Evolutionary conservation across 768 basidiomycete genomes (phyloP).

Genomic region (Leccinum broughii): DNA sequence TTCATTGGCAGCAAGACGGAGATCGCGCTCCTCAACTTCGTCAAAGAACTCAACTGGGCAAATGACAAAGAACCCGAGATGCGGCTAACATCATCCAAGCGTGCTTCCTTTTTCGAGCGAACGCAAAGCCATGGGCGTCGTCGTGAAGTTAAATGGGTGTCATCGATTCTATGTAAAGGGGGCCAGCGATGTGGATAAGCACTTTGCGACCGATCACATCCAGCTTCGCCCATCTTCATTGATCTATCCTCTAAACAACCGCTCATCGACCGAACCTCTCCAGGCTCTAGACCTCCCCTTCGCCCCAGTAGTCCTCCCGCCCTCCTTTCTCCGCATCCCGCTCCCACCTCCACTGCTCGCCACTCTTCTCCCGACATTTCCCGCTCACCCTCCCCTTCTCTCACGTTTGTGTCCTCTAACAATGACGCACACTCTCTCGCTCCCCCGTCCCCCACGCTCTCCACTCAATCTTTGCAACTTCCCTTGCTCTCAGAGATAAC

Average conservation of each 20-base stretch:
- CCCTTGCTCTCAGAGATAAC: slow-evolving; percentile 66
- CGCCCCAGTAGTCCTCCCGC: slow-evolving; percentile 6
- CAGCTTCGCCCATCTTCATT: no score
- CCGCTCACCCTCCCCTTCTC: slow-evolving; percentile 33
- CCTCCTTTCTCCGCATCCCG: slow-evolving; percentile 9
- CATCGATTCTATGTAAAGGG: no score
- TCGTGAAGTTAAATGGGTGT: no score
- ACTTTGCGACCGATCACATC: no score
- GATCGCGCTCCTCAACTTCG: no score
- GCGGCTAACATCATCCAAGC: no score
- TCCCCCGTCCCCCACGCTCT: slow-evolving; percentile 67
- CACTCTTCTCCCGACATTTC: slow-evolving; percentile 33
- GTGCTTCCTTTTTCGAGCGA: no score
- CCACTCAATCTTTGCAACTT: slow-evolving; percentile 56
- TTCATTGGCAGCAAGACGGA: no score
- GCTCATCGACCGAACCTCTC: slow-evolving; percentile 9
- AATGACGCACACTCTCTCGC: slow-evolving; percentile 40
- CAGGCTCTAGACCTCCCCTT: background rate
- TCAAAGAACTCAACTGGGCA: no score
- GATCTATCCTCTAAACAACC: slow-evolving; percentile 35
- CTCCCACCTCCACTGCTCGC: background rate
- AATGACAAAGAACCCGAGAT: no score
- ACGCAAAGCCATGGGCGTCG: no score
- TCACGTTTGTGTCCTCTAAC: slow-evolving; percentile 38
- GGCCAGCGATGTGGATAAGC: no score